phyloP scores from a whole-genome alignment of 345 rosid species.

The Populus nigra region DNA sequence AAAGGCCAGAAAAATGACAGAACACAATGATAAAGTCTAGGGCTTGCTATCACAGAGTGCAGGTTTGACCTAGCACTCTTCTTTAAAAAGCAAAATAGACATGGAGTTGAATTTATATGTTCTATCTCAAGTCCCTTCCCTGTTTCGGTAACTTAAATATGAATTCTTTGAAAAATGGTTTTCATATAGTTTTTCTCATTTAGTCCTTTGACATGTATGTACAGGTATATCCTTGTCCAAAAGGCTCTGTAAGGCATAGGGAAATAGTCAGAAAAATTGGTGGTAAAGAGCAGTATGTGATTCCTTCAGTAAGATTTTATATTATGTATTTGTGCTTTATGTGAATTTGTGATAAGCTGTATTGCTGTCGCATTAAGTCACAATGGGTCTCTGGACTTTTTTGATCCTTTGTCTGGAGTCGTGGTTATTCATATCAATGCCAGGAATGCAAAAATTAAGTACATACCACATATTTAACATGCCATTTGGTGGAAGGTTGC shows the following conservation, averaged over 20 bases:
- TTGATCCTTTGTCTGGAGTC: neutral
- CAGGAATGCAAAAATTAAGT: neutral
- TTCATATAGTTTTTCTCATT: constrained; percentile 6
- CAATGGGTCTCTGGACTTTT: neutral
- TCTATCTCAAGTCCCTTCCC: neutral
- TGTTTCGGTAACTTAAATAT: neutral
- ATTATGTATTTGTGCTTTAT: too few relatives aligned
- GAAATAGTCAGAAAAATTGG: constrained; percentile 69
- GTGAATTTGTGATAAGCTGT: neutral
- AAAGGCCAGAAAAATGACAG: neutral
- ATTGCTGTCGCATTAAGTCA: neutral
- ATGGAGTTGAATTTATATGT: neutral
- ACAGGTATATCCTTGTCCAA: constrained; percentile 87
- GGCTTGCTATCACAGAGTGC: neutral
- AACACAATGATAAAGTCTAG: neutral
- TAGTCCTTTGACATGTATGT: constrained; percentile 18
- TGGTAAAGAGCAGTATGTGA: constrained; percentile 71
- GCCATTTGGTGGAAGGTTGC: neutral
- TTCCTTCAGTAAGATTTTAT: neutral
- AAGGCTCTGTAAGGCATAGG: constrained; percentile 75
- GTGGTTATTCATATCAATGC: neutral
- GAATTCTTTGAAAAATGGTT: neutral
- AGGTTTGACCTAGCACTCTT: neutral
- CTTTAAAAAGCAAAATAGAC: neutral
- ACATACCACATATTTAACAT: neutral